Base-by-base conservation (phyloP, 1,139 yeast genomes). In the Yamadazyma dendronema region DNA sequence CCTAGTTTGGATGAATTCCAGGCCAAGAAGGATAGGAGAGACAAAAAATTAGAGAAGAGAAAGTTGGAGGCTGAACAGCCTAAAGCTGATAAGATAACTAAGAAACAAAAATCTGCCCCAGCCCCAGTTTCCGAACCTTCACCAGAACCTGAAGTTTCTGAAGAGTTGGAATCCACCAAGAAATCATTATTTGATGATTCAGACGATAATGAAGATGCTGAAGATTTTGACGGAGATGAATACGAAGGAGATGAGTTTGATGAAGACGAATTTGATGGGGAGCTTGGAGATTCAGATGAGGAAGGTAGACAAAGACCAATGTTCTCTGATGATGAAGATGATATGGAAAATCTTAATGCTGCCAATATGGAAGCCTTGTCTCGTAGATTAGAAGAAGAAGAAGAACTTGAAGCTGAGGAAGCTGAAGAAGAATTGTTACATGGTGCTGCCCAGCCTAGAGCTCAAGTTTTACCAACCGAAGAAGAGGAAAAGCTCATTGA, bases 281-380 rank as follows among this genome's bases (percentile, higher is more conserved):
- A 70, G 24, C 62, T 64, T 31, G 65, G 59, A 35, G 81, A 77
- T 46, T 77, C 81, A 2, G 81, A 74, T 31, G 80, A 74, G 40
- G 81, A 74, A 35, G 70, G 52, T 6, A 70, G 79, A 48, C 85
- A 67, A 24, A 79, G 71, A 48, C 92, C 94, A 31, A 81, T 85
- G 83, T 90, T 88, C 56, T 86, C 96, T 17, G 97, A 90, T 54
- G 79, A 71, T 28, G 92, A 81, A 47, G 85, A 77, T 28, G 96
- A 86, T 45, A 74, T 84, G 55, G 94, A 85, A 44, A 77, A 75
- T 39, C 74, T 92, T 54, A 89, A 87, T 54, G 90, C 88, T 32
- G 81, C 90, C 46, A 92, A 92, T 59, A 84, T 85, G 87, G 95
- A 86, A 65, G 84, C 86, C 6, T 75, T 83, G 43, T 83, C 87